Percentiles rank a stretch among this genome's conserved stretches.
phyloP scores from a whole-genome alignment of 2,329 filamentous ascomycete species.

The Pyricularia grisea region DNA sequence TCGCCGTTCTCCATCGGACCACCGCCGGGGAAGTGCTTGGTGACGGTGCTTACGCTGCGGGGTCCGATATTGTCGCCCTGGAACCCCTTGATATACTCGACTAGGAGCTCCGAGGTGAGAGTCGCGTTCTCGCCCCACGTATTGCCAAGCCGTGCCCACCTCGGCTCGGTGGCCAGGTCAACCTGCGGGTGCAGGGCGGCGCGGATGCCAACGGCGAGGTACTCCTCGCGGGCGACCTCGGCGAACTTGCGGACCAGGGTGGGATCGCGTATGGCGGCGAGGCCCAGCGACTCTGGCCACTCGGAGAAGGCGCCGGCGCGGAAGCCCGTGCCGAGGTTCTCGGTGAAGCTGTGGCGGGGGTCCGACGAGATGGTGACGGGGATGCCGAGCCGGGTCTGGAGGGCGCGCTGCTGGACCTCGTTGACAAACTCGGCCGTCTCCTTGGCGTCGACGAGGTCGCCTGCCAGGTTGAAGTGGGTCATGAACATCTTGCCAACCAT shows the following conservation, averaged over 20 bases:
- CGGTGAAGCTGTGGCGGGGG: conserved; percentile 10
- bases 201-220: conserved; percentile 30
- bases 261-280: conserved; percentile 36
- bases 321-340: conserved; percentile 33
- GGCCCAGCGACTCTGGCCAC: conserved; percentile 40
- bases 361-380: conserved; percentile 38
- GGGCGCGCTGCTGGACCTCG: conserved; percentile 28
- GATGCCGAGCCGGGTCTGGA: conserved; percentile 36
- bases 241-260: conserved; percentile 34
- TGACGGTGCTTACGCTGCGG: conserved; percentile 34
- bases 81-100: conserved; percentile 37
- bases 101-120: conserved; percentile 24
- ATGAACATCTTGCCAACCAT: conserved; percentile 4
- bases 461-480: conserved; percentile 11
- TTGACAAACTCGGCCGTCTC: conserved; percentile 29
- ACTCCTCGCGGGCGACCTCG: conserved; percentile 38
- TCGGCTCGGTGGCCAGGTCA: conserved; percentile 39
- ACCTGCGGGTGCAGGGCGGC: conserved; percentile 39
- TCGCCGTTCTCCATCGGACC: conserved; percentile 38
- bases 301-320: conserved; percentile 33
- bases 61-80: conserved; percentile 32
- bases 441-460: conserved; percentile 18
- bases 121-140: conserved; percentile 40
- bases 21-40: conserved; percentile 44
- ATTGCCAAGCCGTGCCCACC: conserved; percentile 35